phyloP scores from a whole-genome alignment of 2,329 filamentous ascomycete genomes.

The Calonectria naviculata region DNA sequence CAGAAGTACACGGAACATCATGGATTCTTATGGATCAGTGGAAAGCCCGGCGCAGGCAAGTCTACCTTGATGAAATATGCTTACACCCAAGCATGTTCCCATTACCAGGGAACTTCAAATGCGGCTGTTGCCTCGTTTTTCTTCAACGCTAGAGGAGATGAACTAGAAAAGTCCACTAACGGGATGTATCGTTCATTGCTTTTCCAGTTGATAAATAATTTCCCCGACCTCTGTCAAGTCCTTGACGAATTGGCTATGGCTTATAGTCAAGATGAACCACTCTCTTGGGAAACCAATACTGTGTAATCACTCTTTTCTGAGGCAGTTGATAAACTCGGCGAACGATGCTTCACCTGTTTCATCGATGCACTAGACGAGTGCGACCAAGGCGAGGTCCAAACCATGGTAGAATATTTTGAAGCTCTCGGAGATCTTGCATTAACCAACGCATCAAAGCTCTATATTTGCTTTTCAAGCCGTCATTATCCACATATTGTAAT shows the following conservation, averaged over 20 bases:
- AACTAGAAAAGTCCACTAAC: background rate
- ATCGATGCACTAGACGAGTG: conserved; percentile 63
- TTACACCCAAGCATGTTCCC: background rate
- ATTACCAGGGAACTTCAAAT: too few species aligned
- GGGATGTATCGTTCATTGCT: conserved; percentile 9
- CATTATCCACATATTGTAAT: conserved; percentile 58
- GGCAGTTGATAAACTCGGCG: accelerated
- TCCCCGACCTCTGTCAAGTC: background rate
- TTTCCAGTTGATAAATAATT: background rate
- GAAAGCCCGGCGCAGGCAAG: conserved; percentile 4
- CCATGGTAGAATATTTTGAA: conserved; percentile 56
- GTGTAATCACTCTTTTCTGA: background rate
- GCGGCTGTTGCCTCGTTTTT: background rate
- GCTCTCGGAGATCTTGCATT: conserved; percentile 43
- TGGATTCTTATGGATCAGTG: conserved; percentile 9
- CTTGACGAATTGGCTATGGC: background rate
- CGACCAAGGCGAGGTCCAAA: conserved; percentile 50
- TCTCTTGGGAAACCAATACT: background rate
- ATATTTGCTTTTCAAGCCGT: conserved; percentile 57
- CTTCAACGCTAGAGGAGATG: background rate
- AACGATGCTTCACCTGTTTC: conserved; percentile 23
- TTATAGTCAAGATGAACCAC: too few species aligned
- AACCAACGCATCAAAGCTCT: conserved; percentile 27
- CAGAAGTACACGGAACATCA: background rate
- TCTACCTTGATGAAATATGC: conserved; percentile 6